Evolutionary conservation across 768 basidiomycete genomes (phyloP), one percentile per base, ranked within the genome.

Genomic region (Podaxis sp.): DNA sequence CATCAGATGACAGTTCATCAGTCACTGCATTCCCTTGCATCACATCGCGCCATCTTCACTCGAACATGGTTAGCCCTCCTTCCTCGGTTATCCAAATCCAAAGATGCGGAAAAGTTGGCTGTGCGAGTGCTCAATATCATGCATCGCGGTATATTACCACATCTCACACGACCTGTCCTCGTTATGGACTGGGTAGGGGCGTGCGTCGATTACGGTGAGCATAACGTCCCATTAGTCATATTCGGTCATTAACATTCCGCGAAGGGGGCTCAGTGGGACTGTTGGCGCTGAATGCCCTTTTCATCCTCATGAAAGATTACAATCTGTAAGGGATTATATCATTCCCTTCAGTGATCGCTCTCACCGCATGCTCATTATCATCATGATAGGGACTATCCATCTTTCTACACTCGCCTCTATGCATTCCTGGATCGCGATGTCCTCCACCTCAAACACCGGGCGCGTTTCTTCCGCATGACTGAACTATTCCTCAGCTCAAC

Each of bases 161-260:
- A 95, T 72, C 72, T 96, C 52, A 93, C 91, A 0, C 75, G 90
- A 42, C 87, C 90, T 0, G 79, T 92, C 53, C 74, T 92, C 56
- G 82, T 91, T n/a, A 94, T 95, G 90, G 94, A 96, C 72, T 97
- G 95, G 93, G 82, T 96, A 42, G 85, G 87, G 28, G 85, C 85
- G 2, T 92, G 91, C 67, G 89, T 95, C 12, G 93, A 96, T 71
- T 80, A 84, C 67, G 94, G 93, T 88, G 59, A 65, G 85, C 72
- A 15, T 40, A 30, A 11, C n/a, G 42, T 60, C 13, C 30, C 19
- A 30, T 56, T 30, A 30, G 63, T 28, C 6, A 52, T 12, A 9
- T 63, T 57, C 19, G 38, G 24, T 19, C 44, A 36, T 60, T 38
- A 13, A 56, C 36, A 30, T 56, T 44, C 61, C 22, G 11, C 65